These are phyloP conservation scores for Hypoxylon sp. DNA, from an alignment of 2,329 filamentous ascomycete species.

Conservation along the genomic window DNA sequence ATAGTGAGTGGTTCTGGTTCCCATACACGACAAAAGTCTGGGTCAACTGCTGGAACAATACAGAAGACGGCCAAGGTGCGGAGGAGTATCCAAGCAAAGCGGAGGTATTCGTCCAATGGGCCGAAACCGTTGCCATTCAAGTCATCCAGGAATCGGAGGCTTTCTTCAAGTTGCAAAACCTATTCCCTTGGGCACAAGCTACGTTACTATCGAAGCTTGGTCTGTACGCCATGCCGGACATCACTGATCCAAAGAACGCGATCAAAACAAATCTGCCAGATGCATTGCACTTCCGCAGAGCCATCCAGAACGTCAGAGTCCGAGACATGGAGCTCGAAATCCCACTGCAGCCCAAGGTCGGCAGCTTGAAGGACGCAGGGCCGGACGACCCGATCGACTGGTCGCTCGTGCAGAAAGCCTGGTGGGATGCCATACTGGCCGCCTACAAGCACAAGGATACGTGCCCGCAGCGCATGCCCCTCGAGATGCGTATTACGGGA, in stretches of 20 bases:
- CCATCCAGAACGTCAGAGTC: slow-evolving; percentile 62
- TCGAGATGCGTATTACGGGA: slow-evolving; percentile 61
- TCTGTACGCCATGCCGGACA: slow-evolving; percentile 51
- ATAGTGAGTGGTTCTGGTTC: slow-evolving; percentile 66
- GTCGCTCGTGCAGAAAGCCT: slow-evolving; percentile 59
- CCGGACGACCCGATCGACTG: slow-evolving; percentile 54
- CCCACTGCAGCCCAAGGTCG: slow-evolving; percentile 54
- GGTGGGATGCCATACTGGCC: slow-evolving; percentile 64
- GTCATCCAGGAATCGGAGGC: slow-evolving; percentile 47
- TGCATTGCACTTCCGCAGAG: slow-evolving; percentile 62
- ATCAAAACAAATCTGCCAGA: slow-evolving; percentile 60
- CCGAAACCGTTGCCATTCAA: slow-evolving; percentile 35
- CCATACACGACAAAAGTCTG: slow-evolving; percentile 60
- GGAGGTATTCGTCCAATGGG: slow-evolving; percentile 53
- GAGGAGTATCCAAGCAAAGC: slow-evolving; percentile 55
- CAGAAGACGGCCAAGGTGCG: slow-evolving; percentile 49
- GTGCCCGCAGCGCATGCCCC: slow-evolving; percentile 58
- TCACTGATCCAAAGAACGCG: slow-evolving; percentile 33
- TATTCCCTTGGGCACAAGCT: slow-evolving; percentile 37
- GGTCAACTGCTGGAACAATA: slow-evolving; percentile 62
- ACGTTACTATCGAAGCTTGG: slow-evolving; percentile 54
- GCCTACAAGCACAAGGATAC: slow-evolving; percentile 56
- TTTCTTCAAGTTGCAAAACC: slow-evolving; percentile 23
- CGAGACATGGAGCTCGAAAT: slow-evolving; percentile 61
- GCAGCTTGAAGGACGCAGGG: slow-evolving; percentile 47